Percentiles rank a stretch among this genome's conserved stretches.
phyloP scores from a whole-genome alignment of 108 stramenopile genomes.

The Pelagomonas calceolata region DNA sequence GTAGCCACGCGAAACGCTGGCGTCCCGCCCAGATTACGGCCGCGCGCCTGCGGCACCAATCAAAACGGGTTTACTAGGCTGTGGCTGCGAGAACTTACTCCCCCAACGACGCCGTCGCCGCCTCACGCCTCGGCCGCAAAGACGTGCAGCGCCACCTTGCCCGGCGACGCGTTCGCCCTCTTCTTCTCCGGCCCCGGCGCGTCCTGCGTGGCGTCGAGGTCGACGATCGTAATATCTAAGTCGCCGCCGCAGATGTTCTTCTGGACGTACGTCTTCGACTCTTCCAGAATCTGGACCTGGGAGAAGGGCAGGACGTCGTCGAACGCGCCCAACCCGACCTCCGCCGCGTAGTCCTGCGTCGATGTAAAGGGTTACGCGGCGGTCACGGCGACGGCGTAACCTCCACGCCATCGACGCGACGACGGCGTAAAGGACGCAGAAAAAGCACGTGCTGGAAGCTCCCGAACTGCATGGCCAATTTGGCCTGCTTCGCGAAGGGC shows the following conservation, averaged over 20 bases:
- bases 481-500: slow-evolving; percentile 48
- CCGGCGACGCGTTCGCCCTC: slow-evolving; percentile 51
- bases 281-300: slow-evolving; percentile 55
- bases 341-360: slow-evolving; percentile 68
- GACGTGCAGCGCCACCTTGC: slow-evolving; percentile 46
- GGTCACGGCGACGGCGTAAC: too few species aligned
- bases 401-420: too few species aligned
- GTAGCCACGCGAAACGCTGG: too few species aligned
- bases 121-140: too few species aligned
- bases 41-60: too few species aligned
- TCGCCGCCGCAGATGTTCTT: slow-evolving; percentile 42
- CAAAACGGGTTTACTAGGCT: too few species aligned
- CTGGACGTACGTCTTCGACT: slow-evolving; percentile 51
- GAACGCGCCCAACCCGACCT: slow-evolving; percentile 67
- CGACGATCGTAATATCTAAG: slow-evolving; percentile 44
- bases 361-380: too few species aligned
- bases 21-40: too few species aligned
- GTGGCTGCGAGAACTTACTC: too few species aligned
- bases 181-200: slow-evolving; percentile 45
- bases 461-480: slow-evolving; percentile 83
- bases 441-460: slow-evolving; percentile 81
- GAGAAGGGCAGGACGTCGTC: slow-evolving; percentile 73
- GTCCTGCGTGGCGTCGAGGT: slow-evolving; percentile 25
- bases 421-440: too few species aligned
- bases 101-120: too few species aligned